Base-by-base conservation (phyloP, 352 stramenopile genomes). In the Globisporangium ultimum region DNA sequence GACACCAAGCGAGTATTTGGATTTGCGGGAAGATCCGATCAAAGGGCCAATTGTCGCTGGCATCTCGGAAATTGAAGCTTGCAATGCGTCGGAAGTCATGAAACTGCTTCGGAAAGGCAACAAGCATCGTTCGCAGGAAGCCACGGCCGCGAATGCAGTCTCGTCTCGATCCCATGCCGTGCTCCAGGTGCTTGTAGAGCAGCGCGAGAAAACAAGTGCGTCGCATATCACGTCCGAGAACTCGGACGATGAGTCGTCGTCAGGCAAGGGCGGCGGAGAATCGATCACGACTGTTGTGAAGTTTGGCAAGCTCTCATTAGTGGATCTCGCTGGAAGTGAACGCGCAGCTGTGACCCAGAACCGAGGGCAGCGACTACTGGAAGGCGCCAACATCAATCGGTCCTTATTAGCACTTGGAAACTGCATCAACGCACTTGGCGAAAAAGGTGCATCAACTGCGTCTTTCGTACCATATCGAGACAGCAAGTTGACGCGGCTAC, bases 361-460 rank as follows among this genome's bases (percentile, higher is more conserved):
- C 64, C 75, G 80, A 4, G 91, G 91, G 0, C 64, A 87, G 40
- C 81, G 91, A 17, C 62, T 97, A 11, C 66, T 90, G 5, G 91
- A 97, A 71, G 92, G 91, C 24, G 92, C 91, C 2, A 97, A 98
- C 61, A 98, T 98, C 61, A 98, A 98, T 52, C 76, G 90, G 0
- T 95, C 82, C 21, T 55, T 98, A n/a, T 56, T 97, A 3, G 91
- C 92, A 9, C 56, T 98, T 9, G 91, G 89, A 15, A 97, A 98
- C 58, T 96, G 87, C 52, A 98, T 98, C 74, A 98, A 98, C 45
- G 91, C 90, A 9, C 64, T 98, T 0, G 87, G 84, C 1, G 87
- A 96, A 50, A 94, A 92, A 40, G 71, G 70, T 15, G 63, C 75
- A 61, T 52, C 61, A 2, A 34, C 48, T 4, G 38, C 61, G 42